Conservation (phyloP, 2,329 filamentous ascomycete species). For the Aspergillus tamarii region DNA sequence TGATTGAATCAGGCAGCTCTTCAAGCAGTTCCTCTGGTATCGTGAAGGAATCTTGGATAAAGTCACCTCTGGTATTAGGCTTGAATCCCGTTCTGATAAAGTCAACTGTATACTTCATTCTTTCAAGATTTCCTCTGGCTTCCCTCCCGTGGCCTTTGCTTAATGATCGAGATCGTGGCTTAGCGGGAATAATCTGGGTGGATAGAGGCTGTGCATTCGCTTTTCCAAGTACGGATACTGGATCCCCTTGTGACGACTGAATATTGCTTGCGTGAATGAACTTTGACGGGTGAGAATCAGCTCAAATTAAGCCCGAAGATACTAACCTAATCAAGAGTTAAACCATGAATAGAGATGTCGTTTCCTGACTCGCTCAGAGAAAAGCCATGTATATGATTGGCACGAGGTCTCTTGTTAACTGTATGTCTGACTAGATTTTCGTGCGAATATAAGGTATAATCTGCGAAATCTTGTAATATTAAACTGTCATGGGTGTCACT, state of each 20-base stretch:
- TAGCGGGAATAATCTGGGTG: not conserved
- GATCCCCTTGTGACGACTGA: constrained; percentile 15
- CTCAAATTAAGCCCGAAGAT: not conserved
- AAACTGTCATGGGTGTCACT: constrained; percentile 8
- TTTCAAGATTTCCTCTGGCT: constrained; percentile 19
- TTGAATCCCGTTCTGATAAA: constrained; percentile 40
- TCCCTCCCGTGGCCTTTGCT: constrained; percentile 14
- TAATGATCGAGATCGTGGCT: constrained; percentile 27
- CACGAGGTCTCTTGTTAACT: constrained; percentile 45
- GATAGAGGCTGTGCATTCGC: not conserved
- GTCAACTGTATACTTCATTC: constrained; percentile 45
- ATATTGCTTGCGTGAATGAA: constrained; percentile 36
- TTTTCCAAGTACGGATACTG: constrained; percentile 8
- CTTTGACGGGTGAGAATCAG: constrained; percentile 16
- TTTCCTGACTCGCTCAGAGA: constrained; percentile 47
- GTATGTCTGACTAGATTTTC: constrained; percentile 38
- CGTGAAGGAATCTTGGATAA: constrained; percentile 42
- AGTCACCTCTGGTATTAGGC: constrained; percentile 43
- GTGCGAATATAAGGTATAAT: not conserved
- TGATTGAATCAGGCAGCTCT: constrained; percentile 39
- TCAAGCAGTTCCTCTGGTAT: constrained; percentile 44
- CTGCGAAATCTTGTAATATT: not conserved
- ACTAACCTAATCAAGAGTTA: constrained; percentile 42
- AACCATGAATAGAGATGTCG: constrained; percentile 44
- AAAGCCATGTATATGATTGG: constrained; percentile 49